Base-by-base conservation (phyloP, 352 stramenopile genomes). In the Pythium volutum region DNA sequence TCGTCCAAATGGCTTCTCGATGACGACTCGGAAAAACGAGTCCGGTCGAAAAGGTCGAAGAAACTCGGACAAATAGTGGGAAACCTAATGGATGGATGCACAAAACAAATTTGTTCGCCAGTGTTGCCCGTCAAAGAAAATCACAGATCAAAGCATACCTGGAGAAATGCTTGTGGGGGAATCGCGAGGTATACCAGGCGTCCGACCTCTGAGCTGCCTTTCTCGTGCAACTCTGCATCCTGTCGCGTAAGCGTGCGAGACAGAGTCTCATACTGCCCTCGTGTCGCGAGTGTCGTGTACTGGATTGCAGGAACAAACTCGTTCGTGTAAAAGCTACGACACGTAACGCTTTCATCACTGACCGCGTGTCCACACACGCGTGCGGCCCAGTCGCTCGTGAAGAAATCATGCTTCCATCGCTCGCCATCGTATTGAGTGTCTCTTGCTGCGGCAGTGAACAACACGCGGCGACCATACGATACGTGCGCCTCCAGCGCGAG, bases 1-100 rank as follows among this genome's bases (percentile, higher is more conserved):
- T 18, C 64, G 64, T 11, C 85, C 85, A 45, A 95, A 95, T 7
- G 85, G 85, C 45, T 95, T 95, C 42, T 95, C 85, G 15, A 95
- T 71, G 11, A 95, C 70, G 10, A 95, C 76, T 1, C 84, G 75
- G 18, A 95, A 66, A 52, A 84, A 93, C 0, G 77, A 43, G 34
- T 43, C 14, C 0, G 16, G 18, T 6, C 29, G 16, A 26, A 22
- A 23, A 16, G 56, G 55, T 9, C 53, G 50, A 55, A 57, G 41
- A 36, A 47, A 67, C 22, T 55, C 48, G 22, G 54, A 34, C 14
- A 61, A 9, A 26, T 41, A 34, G 0, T 55, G 38, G 2, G 52
- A 33, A 10, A 33, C 10, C 62, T 50, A 25, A 16, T 31, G 1
- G 48, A 27, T 36, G n/a, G 5, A 27, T 20, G 23, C 9, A 51